A percentile compares a stretch with the other conserved stretches of the same genome.
Evolutionary conservation across 176 grass and related monocot genomes (phyloP).

Genomic region (Dendrocalamus sinicus): DNA sequence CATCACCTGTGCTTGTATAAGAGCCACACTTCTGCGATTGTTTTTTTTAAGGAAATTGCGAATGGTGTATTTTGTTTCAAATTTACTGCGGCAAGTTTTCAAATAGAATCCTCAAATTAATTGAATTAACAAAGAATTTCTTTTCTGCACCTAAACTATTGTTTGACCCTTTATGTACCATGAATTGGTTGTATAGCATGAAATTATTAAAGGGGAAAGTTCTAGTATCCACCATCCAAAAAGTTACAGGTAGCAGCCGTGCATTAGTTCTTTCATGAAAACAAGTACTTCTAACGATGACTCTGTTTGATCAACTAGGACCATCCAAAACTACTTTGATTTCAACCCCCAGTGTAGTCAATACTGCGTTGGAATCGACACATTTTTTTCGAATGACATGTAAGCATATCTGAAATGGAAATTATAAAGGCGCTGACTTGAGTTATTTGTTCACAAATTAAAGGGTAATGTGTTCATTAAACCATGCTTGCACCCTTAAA

Average conservation of each 20-base stretch:
- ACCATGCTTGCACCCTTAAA: not conserved
- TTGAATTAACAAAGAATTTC: not conserved
- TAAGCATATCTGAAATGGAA: not conserved
- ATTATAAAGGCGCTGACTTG: not conserved
- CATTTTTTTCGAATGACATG: not conserved
- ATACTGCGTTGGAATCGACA: not conserved
- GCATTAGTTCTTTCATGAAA: not conserved
- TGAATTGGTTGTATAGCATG: not conserved
- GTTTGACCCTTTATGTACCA: not conserved
- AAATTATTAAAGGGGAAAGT: not conserved
- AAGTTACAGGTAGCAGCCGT: not conserved
- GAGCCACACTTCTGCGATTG: not conserved
- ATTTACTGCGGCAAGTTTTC: too few species aligned
- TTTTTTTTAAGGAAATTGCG: too few species aligned
- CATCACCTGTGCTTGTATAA: not conserved
- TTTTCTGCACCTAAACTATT: not conserved
- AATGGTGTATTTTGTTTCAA: too few species aligned
- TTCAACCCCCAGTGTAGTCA: not conserved
- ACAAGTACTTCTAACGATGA: not conserved
- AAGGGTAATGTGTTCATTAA: not conserved
- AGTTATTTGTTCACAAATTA: slow-evolving; percentile 7
- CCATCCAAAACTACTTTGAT: not conserved
- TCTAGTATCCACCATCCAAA: not conserved
- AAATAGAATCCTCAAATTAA: not conserved
- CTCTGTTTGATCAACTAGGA: not conserved